A percentile compares a stretch with the other conserved stretches of the same genome.
These are phyloP conservation scores for Verruconis gallopava DNA, from an alignment of 2,329 filamentous ascomycete species.

Conservation along the genomic window DNA sequence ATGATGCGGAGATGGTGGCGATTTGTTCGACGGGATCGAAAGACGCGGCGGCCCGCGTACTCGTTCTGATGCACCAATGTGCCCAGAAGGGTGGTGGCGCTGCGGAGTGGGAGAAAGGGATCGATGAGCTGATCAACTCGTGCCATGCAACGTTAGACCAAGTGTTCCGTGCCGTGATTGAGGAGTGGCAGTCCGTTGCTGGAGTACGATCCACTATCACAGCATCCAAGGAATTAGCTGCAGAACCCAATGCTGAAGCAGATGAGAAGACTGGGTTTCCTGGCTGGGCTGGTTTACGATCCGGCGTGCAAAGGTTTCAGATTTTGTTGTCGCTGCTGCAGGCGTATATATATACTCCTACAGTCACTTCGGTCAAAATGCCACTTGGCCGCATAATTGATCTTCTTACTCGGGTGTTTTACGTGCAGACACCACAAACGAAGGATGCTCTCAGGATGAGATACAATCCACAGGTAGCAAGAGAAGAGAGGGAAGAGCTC, in stretches of 20 bases:
- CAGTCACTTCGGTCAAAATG: conserved; percentile 51
- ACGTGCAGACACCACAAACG: conserved; percentile 39
- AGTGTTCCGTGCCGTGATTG: conserved; percentile 64
- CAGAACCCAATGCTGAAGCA: conserved; percentile 16
- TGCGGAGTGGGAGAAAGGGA: conserved; percentile 64
- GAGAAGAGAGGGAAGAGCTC: conserved; percentile 71
- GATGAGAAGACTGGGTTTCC: conserved; percentile 38
- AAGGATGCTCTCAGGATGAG: conserved; percentile 39
- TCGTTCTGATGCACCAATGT: conserved; percentile 63
- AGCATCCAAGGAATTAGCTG: conserved; percentile 22
- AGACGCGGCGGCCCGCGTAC: conserved; percentile 48
- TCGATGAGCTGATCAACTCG: conserved; percentile 42
- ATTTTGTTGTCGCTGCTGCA: conserved; percentile 53
- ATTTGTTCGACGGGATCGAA: conserved; percentile 33
- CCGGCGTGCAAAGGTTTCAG: conserved; percentile 56
- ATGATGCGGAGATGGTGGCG: conserved; percentile 15
- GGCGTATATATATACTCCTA: conserved; percentile 49
- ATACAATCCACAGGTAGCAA: conserved; percentile 57
- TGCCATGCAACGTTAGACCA: conserved; percentile 62
- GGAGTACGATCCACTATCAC: conserved; percentile 22
- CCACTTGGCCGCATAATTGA: conserved; percentile 57
- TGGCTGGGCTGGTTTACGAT: conserved; percentile 59
- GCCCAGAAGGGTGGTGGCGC: conserved; percentile 65
- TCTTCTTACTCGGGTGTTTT: conserved; percentile 55
- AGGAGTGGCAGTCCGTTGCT: conserved; percentile 64